These are phyloP conservation scores for Salicornia ramosissima DNA, from an alignment of 148 eudicot genomes.

Conservation along the genomic window DNA sequence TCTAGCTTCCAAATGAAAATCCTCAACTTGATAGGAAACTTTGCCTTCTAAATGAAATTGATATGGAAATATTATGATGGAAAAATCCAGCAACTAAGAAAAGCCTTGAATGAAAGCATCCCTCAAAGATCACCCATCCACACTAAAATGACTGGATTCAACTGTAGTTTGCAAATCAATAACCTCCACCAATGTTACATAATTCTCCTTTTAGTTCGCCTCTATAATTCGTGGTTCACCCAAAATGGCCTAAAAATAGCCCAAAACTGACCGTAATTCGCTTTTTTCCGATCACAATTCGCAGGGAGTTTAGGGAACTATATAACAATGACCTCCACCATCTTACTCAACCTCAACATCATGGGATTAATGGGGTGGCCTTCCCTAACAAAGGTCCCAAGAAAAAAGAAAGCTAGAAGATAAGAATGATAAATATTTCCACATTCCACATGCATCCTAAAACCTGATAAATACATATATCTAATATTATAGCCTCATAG, in stretches of 20 bases:
- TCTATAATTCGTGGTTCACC: too few relatives aligned
- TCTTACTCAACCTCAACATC: too few relatives aligned
- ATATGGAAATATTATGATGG: background rate
- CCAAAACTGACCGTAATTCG: too few relatives aligned
- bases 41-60: background rate
- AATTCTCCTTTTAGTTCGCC: too few relatives aligned
- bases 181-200: too few relatives aligned
- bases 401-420: background rate
- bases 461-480: background rate
- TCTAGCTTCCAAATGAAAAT: background rate
- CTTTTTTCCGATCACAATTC: too few relatives aligned
- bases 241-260: too few relatives aligned
- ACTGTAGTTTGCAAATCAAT: background rate
- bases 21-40: background rate
- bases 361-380: too few relatives aligned
- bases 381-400: too few relatives aligned
- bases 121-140: background rate
- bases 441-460: background rate
- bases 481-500: too few relatives aligned
- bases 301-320: too few relatives aligned
- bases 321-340: too few relatives aligned
- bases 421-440: background rate
- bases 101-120: background rate
- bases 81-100: background rate
- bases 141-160: background rate